A percentile compares a stretch with the other conserved stretches of the same genome.
Conservation (phyloP, 306 rosid species). For the Luffa acutangula region DNA sequence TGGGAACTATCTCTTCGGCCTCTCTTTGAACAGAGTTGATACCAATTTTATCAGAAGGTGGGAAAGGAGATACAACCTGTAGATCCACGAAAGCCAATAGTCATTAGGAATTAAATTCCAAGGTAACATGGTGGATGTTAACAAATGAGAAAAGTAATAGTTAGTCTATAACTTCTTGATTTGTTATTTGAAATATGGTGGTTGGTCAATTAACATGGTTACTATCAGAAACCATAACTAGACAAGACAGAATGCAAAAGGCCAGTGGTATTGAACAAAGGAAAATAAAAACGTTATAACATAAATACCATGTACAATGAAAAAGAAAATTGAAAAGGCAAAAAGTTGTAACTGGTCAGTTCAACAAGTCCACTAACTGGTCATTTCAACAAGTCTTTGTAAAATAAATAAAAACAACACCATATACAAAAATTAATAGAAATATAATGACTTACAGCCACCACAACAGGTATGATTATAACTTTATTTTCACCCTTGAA, state of each 20-base stretch:
- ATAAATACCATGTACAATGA: neutral
- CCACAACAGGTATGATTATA: conserved; percentile 69
- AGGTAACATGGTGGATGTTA: neutral
- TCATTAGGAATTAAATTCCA: neutral
- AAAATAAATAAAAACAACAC: neutral
- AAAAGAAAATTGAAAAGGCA: neutral
- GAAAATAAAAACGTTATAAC: neutral
- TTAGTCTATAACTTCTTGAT: neutral
- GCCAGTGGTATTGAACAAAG: neutral
- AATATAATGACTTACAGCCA: conserved; percentile 48
- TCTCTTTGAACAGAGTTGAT: conserved; percentile 89
- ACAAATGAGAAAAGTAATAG: neutral
- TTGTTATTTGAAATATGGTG: neutral
- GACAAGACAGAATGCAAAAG: neutral
- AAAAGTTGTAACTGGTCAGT: neutral
- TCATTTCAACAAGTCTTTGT: neutral
- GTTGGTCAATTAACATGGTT: neutral
- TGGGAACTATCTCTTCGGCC: conserved; percentile 78
- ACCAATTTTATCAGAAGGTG: conserved; percentile 85
- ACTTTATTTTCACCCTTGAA: conserved; percentile 57
- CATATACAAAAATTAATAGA: neutral
- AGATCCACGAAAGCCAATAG: neutral
- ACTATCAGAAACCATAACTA: neutral
- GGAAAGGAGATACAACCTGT: conserved; percentile 75
- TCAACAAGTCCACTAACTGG: neutral